These are phyloP conservation scores for Boeremia exigua DNA, from an alignment of 2,329 filamentous ascomycete species.

Conservation along the genomic window DNA sequence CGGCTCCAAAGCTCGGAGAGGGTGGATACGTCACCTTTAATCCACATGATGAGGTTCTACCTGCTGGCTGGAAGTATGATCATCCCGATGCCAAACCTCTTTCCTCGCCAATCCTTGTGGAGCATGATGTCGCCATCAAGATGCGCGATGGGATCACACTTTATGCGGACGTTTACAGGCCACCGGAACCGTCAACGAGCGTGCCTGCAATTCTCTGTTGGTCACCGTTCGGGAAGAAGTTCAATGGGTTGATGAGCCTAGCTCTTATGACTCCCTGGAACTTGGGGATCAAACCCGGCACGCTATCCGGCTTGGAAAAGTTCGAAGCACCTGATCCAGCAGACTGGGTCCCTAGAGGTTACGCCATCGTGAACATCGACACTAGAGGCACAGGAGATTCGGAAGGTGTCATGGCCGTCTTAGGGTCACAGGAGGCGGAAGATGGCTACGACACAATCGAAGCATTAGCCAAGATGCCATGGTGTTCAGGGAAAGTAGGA, in stretches of 20 bases:
- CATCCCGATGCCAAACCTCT: not conserved
- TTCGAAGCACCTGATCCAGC: constrained; percentile 54
- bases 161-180: not conserved
- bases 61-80: not conserved
- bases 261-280: not conserved
- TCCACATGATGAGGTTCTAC: not conserved
- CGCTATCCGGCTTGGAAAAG: not conserved
- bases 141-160: not conserved
- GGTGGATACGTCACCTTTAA: not conserved
- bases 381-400: constrained; percentile 39
- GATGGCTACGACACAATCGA: constrained; percentile 57
- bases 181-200: not conserved
- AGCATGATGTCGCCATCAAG: not conserved
- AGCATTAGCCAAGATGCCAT: constrained; percentile 48
- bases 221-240: constrained; percentile 1
- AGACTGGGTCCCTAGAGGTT: constrained; percentile 41
- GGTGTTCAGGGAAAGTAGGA: constrained; percentile 31
- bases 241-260: not conserved
- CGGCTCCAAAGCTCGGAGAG: not conserved
- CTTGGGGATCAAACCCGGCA: not conserved
- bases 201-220: not conserved
- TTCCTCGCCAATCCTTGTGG: not conserved
- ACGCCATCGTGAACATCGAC: constrained; percentile 46
- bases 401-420: constrained; percentile 46
- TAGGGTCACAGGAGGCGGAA: constrained; percentile 53